A percentile compares a stretch with the other conserved stretches of the same genome.
Conservation (phyloP, 2,329 filamentous ascomycete genomes). For the Penicillium capsulatum region DNA sequence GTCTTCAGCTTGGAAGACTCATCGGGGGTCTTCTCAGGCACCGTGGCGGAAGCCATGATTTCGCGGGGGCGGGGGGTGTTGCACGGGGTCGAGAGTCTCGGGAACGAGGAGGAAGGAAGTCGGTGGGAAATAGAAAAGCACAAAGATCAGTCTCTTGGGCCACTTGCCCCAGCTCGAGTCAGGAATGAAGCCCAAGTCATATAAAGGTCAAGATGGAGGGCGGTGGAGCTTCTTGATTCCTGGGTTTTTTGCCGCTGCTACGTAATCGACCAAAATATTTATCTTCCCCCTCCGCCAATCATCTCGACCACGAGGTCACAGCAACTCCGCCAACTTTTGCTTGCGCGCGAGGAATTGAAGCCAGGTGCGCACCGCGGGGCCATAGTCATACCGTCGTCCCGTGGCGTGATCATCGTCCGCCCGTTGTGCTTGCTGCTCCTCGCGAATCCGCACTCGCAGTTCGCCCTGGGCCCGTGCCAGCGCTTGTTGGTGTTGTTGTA, state of each 20-base stretch:
- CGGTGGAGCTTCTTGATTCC: too few relatives aligned
- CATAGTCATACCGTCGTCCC: slow-evolving; percentile 58
- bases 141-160: too few relatives aligned
- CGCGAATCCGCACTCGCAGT: slow-evolving; percentile 36
- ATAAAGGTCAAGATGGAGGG: too few relatives aligned
- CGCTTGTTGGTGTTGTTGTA: slow-evolving; percentile 29
- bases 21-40: slow-evolving; percentile 58
- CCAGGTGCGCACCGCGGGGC: slow-evolving; percentile 65
- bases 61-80: slow-evolving; percentile 3
- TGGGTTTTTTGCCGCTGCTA: too few relatives aligned
- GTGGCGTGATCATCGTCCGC: slow-evolving; percentile 41
- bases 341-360: slow-evolving; percentile 65
- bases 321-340: slow-evolving; percentile 49
- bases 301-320: slow-evolving; percentile 20
- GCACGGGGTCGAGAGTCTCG: not conserved
- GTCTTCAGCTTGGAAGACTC: slow-evolving; percentile 86
- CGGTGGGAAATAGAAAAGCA: too few relatives aligned
- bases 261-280: too few relatives aligned
- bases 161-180: too few relatives aligned
- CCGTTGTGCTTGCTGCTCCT: slow-evolving; percentile 38
- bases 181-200: too few relatives aligned
- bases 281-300: slow-evolving; percentile 16
- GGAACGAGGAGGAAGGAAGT: not conserved
- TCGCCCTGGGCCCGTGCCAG: slow-evolving; percentile 30
- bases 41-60: slow-evolving; percentile 31